phyloP scores from a whole-genome alignment of 371 early-diverging fungal species.

The Mucor lusitanicus region DNA sequence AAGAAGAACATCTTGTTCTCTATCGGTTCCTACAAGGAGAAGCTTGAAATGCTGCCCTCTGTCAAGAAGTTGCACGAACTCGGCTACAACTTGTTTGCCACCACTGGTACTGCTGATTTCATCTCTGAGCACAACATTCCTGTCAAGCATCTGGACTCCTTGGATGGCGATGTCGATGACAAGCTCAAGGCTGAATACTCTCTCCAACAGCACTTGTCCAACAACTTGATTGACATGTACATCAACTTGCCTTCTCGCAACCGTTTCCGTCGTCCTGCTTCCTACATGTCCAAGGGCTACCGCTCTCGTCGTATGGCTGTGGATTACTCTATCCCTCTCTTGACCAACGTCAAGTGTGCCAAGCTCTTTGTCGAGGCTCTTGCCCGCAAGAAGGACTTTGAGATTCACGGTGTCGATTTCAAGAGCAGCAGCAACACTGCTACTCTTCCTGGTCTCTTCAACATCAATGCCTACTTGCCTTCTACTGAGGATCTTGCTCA shows the following conservation, averaged over 20 bases:
- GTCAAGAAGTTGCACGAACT: slow-evolving; percentile 78
- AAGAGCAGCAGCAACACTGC: slow-evolving; percentile 84
- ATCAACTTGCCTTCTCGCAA: slow-evolving; percentile 97
- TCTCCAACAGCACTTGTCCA: slow-evolving; percentile 90
- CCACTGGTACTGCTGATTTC: slow-evolving; percentile 95
- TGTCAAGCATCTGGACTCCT: slow-evolving; percentile 85
- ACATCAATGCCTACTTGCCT: slow-evolving; percentile 70
- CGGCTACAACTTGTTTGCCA: slow-evolving; percentile 92
- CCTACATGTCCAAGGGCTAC: slow-evolving; percentile 95
- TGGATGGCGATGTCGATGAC: slow-evolving; percentile 54
- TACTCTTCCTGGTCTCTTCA: slow-evolving; percentile 87
- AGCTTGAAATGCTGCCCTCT: slow-evolving; percentile 87
- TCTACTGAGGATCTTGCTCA: slow-evolving; percentile 55
- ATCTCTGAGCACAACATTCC: slow-evolving; percentile 89
- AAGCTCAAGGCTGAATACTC: slow-evolving; percentile 88
- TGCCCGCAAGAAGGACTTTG: slow-evolving; percentile 74
- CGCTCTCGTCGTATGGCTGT: slow-evolving; percentile 95
- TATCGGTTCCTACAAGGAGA: slow-evolving; percentile 95
- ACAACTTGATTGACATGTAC: slow-evolving; percentile 96
- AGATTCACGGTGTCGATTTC: slow-evolving; percentile 82
- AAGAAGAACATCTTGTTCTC: slow-evolving; percentile 91
- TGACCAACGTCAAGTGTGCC: slow-evolving; percentile 98
- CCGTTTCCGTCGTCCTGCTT: slow-evolving; percentile 93
- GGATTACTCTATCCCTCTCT: slow-evolving; percentile 92
- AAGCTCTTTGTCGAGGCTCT: slow-evolving; percentile 96